Conservation (phyloP, 352 stramenopile species). For the Phytophthora multivora region DNA sequence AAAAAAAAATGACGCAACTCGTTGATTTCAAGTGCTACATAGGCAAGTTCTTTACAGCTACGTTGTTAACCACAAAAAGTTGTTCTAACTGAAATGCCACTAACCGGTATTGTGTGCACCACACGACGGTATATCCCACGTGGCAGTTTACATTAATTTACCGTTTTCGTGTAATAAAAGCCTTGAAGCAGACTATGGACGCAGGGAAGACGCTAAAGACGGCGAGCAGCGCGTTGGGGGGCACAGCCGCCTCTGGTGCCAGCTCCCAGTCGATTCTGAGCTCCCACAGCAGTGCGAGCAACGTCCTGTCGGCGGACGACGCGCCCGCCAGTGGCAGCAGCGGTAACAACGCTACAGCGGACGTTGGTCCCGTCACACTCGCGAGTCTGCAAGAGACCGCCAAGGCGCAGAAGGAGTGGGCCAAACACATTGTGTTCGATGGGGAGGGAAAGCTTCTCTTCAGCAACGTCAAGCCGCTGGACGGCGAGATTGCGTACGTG, state of each 20-base stretch:
- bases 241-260: neutral
- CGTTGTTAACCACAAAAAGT: too few species aligned
- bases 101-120: neutral
- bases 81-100: too few species aligned
- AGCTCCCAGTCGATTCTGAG: conserved; percentile 18
- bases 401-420: conserved; percentile 73
- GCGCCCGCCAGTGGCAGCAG: neutral
- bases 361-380: conserved; percentile 37
- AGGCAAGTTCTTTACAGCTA: too few species aligned
- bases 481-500: conserved; percentile 64
- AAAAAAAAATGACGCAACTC: too few species aligned
- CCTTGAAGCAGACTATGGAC: conserved; percentile 7
- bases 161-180: neutral
- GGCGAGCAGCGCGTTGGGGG: conserved; percentile 7
- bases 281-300: conserved; percentile 17
- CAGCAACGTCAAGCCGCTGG: conserved; percentile 61
- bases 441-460: conserved; percentile 53
- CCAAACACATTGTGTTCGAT: conserved; percentile 67
- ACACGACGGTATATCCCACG: neutral
- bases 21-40: too few species aligned
- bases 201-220: conserved; percentile 20
- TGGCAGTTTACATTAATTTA: neutral
- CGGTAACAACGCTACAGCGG: conserved; percentile 2
- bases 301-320: conserved; percentile 20
- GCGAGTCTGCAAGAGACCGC: conserved; percentile 55